Conservation (phyloP, 2,329 filamentous ascomycete species). For the Dactylonectria estremocensis region DNA sequence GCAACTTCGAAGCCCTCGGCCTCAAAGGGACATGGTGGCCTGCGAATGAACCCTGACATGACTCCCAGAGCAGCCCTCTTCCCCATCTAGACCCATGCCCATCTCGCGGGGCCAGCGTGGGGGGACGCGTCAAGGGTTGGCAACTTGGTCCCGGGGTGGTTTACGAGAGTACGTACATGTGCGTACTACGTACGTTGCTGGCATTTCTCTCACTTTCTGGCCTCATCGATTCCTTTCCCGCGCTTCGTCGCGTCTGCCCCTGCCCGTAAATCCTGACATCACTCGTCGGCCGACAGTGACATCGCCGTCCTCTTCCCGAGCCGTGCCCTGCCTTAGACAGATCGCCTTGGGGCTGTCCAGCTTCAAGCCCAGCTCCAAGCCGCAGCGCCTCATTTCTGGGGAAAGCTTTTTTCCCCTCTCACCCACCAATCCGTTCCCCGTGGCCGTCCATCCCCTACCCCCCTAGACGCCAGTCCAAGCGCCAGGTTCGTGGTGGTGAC, state of each 20-base stretch:
- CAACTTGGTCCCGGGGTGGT: not conserved
- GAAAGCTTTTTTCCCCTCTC: constrained; percentile 18
- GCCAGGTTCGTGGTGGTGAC: constrained; percentile 23
- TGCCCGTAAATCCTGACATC: constrained; percentile 30
- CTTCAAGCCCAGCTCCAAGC: not conserved
- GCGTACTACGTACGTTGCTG: not conserved
- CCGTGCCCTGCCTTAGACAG: not conserved
- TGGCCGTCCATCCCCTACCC: too few species aligned
- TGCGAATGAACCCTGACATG: constrained; percentile 11
- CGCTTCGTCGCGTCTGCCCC: constrained; percentile 5
- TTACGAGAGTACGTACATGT: too few species aligned
- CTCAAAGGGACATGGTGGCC: constrained; percentile 2
- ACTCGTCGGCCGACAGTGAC: constrained; percentile 35
- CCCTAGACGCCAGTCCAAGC: constrained; percentile 19
- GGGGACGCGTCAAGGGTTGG: constrained; percentile 23
- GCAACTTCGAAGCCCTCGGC: not conserved
- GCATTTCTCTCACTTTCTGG: constrained; percentile 12
- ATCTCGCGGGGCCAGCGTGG: constrained; percentile 28
- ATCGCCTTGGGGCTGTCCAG: not conserved
- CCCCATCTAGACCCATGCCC: constrained; percentile 16
- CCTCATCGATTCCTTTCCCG: constrained; percentile 15
- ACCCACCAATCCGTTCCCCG: constrained; percentile 11
- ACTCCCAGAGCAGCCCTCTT: not conserved
- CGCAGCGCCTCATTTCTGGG: constrained; percentile 25
- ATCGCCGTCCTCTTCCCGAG: constrained; percentile 26